Conservation (phyloP, 2,329 filamentous ascomycete species). For the Clarireedia sp. region DNA sequence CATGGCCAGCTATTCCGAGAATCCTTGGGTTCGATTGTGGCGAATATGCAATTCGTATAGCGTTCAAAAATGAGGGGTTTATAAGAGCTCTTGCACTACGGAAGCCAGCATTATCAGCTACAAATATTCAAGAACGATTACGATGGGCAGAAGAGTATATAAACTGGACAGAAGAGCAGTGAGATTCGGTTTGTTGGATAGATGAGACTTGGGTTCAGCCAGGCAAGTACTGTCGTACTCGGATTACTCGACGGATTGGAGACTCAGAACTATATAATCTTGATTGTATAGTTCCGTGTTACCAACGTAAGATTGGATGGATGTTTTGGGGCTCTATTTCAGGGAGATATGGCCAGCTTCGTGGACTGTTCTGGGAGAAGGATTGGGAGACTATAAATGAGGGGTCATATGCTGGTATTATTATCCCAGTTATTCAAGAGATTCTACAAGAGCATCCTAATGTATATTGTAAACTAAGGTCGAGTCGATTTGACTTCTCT, state of each 20-base stretch:
- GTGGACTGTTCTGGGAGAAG: no score
- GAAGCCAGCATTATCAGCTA: slow-evolving; percentile 10
- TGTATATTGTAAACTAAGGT: no score
- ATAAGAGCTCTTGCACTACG: slow-evolving; percentile 1
- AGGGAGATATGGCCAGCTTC: no score
- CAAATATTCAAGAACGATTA: slow-evolving; percentile 4
- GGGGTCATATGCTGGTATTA: no score
- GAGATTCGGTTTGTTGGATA: slow-evolving; percentile 8
- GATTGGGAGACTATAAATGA: no score
- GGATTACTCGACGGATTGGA: slow-evolving; percentile 5
- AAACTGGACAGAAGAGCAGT: slow-evolving; percentile 10
- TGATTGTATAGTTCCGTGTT: slow-evolving; percentile 6
- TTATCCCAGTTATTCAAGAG: no score
- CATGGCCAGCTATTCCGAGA: slow-evolving; percentile 10
- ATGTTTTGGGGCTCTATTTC: no score
- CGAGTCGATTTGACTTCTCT: no score
- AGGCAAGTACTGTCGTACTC: slow-evolving; percentile 6
- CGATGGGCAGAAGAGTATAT: slow-evolving; percentile 10
- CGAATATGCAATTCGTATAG: slow-evolving; percentile 9
- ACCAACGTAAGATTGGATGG: slow-evolving; percentile 16
- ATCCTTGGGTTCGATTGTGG: slow-evolving; percentile 13
- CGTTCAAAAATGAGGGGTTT: slow-evolving; percentile 16
- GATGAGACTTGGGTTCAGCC: slow-evolving; percentile 11
- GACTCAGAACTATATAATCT: slow-evolving; percentile 10
- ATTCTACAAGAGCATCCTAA: no score